Evolutionary conservation across 2,329 filamentous ascomycete genomes (phyloP).

Genomic region (Aspergillus terreus): DNA sequence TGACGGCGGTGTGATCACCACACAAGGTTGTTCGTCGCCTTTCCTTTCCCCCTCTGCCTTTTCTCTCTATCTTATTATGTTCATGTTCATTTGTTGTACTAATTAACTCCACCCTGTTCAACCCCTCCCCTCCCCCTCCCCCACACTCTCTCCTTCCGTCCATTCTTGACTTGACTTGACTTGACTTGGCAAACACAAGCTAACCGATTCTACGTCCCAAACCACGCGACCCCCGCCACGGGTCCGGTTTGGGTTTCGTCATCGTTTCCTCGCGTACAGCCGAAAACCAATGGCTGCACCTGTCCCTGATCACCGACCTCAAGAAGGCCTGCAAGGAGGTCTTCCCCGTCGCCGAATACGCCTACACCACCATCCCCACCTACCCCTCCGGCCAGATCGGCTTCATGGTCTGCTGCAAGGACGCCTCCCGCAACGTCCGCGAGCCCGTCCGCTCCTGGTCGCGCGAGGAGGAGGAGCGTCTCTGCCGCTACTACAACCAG

Average conservation of each 20-base stretch:
- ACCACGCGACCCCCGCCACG: conserved; percentile 25
- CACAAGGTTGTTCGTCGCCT: conserved; percentile 99
- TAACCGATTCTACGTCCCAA: conserved; percentile 24
- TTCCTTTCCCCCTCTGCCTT: conserved; percentile 42
- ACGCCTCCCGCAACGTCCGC: conserved; percentile 75
- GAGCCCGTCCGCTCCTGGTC: conserved; percentile 79
- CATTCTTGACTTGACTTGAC: conserved; percentile 5
- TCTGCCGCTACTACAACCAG: conserved; percentile 96
- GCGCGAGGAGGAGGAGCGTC: conserved; percentile 82
- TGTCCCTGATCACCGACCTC: conserved; percentile 86
- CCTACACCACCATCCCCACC: conserved; percentile 96
- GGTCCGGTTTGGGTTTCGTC: conserved; percentile 24
- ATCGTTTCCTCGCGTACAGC: conserved; percentile 52
- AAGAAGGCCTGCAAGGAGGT: conserved; percentile 96
- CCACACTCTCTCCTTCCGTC: neutral
- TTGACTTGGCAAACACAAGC: conserved; percentile 10
- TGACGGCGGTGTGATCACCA: conserved; percentile 96
- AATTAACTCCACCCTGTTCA: conserved; percentile 4
- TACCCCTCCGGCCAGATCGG: conserved; percentile 99
- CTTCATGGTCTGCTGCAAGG: conserved; percentile 99
- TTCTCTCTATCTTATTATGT: conserved; percentile 55
- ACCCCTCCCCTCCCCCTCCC: conserved; percentile 3
- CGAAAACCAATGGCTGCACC: conserved; percentile 99
- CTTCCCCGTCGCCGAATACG: conserved; percentile 97
- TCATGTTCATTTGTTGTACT: conserved; percentile 8